Conservation (phyloP, 78 protist genomes). For the Chrysochromulina tobinii region DNA sequence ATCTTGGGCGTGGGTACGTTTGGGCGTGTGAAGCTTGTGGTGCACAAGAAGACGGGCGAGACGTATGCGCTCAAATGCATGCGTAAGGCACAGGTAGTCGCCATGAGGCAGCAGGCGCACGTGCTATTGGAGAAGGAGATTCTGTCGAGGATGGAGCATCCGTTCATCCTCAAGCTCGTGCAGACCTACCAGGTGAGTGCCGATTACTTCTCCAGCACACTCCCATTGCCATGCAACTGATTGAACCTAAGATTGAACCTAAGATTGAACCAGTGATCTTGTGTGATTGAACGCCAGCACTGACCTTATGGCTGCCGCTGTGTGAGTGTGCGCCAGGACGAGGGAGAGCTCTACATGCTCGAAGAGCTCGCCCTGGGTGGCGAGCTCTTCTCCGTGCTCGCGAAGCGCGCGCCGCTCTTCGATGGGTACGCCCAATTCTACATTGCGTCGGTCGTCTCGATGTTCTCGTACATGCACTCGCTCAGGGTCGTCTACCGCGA, state of each 20-base stretch:
- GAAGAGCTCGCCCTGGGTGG: conserved; percentile 23
- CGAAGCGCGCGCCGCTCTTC: neutral
- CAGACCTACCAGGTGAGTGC: neutral
- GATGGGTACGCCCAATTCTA: conserved; percentile 58
- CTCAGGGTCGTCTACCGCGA: conserved; percentile 74
- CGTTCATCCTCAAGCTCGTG: conserved; percentile 12
- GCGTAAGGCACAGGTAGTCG: conserved; percentile 6
- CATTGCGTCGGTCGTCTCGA: conserved; percentile 61
- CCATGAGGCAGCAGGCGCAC: conserved; percentile 41
- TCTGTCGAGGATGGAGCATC: conserved; percentile 9
- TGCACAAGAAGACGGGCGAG: neutral
- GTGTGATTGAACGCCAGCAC: no score
- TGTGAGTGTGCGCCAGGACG: neutral
- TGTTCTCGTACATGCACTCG: neutral
- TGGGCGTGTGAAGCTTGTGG: conserved; percentile 13
- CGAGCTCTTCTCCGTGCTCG: conserved; percentile 27
- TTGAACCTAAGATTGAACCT: no score
- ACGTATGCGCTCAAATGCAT: conserved; percentile 42
- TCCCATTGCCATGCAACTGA: no score
- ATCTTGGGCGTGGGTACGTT: conserved; percentile 31
- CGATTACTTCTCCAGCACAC: no score
- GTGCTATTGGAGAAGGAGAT: conserved; percentile 27
- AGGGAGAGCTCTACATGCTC: neutral
- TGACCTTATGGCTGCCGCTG: no score
- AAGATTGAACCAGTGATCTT: no score